Conservation (phyloP, 73 alveolate genomes). For the Tetrahymena malaccensis region DNA sequence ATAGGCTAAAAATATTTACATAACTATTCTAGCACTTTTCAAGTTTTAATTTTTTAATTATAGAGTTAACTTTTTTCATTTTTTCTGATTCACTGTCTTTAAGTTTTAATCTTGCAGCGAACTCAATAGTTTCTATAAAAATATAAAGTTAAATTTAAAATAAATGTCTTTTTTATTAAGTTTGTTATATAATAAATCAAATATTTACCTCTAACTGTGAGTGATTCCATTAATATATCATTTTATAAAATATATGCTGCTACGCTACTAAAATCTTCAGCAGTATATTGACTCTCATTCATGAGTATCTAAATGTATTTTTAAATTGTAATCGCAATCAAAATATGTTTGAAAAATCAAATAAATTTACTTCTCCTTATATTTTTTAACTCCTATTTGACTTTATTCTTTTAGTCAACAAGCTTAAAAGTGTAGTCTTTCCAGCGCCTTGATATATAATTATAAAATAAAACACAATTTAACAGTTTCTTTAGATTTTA, state of each 20-base stretch:
- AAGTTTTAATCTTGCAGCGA: neutral
- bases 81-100: neutral
- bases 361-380: neutral
- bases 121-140: neutral
- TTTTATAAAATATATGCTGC: neutral
- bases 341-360: neutral
- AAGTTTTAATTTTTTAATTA: neutral
- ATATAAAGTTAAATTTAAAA: neutral
- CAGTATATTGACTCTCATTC: neutral
- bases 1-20: neutral
- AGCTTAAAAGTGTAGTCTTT: neutral
- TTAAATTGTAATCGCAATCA: neutral
- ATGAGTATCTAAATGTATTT: neutral
- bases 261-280: neutral
- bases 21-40: neutral
- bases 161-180: neutral
- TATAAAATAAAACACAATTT: too few species aligned
- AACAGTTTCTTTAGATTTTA: too few species aligned
- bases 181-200: too few species aligned
- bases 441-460: neutral
- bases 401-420: neutral
- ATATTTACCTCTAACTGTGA: neutral
- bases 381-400: neutral
- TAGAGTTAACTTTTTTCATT: neutral
- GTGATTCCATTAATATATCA: neutral